Conservation (phyloP, 768 basidiomycete species). For the Chlorophyllum brunneum region DNA sequence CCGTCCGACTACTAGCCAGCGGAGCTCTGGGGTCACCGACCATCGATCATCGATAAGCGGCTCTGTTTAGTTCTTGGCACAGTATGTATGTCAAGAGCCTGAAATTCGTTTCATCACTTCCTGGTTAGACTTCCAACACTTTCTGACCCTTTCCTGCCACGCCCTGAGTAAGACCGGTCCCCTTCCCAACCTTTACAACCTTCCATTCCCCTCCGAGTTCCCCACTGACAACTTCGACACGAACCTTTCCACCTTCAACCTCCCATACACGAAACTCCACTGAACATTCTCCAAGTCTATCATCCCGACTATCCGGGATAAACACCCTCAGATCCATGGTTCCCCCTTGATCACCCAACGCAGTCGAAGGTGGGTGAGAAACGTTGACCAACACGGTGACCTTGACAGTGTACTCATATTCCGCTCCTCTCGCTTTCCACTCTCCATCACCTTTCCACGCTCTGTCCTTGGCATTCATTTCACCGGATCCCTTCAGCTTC, state of each 20-base stretch:
- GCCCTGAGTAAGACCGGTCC: not conserved
- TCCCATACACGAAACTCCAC: not conserved
- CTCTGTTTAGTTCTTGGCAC: too few species aligned
- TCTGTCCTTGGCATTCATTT: not conserved
- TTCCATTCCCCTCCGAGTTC: slow-evolving; percentile 1
- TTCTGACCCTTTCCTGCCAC: not conserved
- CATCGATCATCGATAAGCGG: too few species aligned
- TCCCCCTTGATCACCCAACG: too few species aligned
- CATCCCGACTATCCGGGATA: slow-evolving; percentile 5
- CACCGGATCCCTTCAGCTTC: not conserved
- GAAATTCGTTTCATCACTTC: too few species aligned
- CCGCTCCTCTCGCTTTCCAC: not conserved
- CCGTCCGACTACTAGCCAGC: too few species aligned
- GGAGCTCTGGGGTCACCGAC: too few species aligned
- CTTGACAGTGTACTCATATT: slow-evolving; percentile 3
- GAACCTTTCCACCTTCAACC: not conserved
- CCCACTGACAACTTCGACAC: not conserved
- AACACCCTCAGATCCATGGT: not conserved
- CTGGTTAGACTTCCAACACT: slow-evolving; percentile 2
- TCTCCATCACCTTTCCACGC: slow-evolving; percentile 1
- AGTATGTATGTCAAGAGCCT: too few species aligned
- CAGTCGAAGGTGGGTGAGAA: too few species aligned
- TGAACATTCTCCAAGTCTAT: not conserved
- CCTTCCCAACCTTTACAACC: not conserved
- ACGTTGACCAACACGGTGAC: slow-evolving; percentile 4